Percentiles rank a stretch among this genome's conserved stretches.
phyloP scores from a whole-genome alignment of 495 filamentous ascomycete genomes.

The Neurospora cerealis region DNA sequence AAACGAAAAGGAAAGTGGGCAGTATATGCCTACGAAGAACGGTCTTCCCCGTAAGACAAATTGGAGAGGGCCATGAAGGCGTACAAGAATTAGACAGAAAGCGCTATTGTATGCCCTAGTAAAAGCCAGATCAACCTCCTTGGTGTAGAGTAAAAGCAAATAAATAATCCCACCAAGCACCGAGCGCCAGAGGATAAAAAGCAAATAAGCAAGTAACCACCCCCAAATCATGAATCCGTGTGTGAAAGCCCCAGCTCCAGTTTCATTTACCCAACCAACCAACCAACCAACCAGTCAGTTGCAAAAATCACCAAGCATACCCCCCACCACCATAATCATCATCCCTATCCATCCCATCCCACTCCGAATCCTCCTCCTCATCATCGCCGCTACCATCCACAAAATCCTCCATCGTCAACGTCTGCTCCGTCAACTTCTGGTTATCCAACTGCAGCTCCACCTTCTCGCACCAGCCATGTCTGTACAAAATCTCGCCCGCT shows the following conservation, averaged over 20 bases:
- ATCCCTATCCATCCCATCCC: constrained; percentile 60
- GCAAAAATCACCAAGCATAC: constrained; percentile 18
- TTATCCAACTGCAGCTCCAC: constrained; percentile 81
- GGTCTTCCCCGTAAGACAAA: background rate
- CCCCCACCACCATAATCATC: constrained; percentile 20
- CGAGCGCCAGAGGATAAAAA: background rate
- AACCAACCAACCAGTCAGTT: background rate
- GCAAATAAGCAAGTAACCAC: background rate
- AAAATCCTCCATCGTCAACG: constrained; percentile 70
- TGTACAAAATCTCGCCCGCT: constrained; percentile 19
- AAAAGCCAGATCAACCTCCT: background rate
- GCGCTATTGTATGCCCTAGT: background rate
- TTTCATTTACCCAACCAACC: background rate
- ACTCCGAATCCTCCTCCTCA: constrained; percentile 48
- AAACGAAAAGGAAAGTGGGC: background rate
- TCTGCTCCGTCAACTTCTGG: constrained; percentile 62
- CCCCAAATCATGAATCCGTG: too few species aligned
- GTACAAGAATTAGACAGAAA: background rate
- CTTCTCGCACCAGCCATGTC: constrained; percentile 70
- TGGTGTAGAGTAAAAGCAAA: background rate
- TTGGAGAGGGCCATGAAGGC: background rate
- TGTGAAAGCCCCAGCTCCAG: background rate
- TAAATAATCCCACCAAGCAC: background rate
- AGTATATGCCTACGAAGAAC: background rate
- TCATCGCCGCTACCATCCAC: constrained; percentile 59